phyloP scores from a whole-genome alignment of 2,329 filamentous ascomycete species.

The Parafenestella ontariensis region DNA sequence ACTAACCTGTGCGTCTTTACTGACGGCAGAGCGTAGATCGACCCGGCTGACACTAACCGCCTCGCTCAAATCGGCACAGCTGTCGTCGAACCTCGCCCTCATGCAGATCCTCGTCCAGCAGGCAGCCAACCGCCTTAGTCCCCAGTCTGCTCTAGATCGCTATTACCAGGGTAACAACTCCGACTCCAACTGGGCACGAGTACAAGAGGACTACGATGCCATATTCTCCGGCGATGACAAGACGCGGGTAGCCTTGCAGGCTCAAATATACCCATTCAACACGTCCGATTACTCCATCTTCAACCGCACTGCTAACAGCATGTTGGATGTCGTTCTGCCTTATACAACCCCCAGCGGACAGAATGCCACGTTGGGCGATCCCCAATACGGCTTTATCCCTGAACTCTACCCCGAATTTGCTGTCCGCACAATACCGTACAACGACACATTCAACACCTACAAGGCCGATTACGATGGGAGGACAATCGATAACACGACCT shows the following conservation, averaged over 20 bases:
- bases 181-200: conserved; percentile 65
- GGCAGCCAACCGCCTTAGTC: conserved; percentile 68
- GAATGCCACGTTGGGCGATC: conserved; percentile 66
- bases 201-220: conserved; percentile 71
- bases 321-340: conserved; percentile 66
- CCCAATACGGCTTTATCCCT: conserved; percentile 71
- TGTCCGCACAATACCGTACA: conserved; percentile 55
- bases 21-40: conserved; percentile 46
- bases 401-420: conserved; percentile 80
- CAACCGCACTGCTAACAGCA: conserved; percentile 56
- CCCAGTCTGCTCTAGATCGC: conserved; percentile 59
- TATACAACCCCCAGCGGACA: conserved; percentile 65
- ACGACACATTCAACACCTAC: conserved; percentile 42
- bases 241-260: conserved; percentile 67
- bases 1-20: not conserved
- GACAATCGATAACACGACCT: conserved; percentile 55
- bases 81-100: conserved; percentile 79
- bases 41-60: conserved; percentile 77
- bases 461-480: conserved; percentile 54
- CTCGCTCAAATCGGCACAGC: conserved; percentile 82
- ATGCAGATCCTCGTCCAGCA: conserved; percentile 77
- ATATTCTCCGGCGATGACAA: conserved; percentile 68
- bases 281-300: conserved; percentile 57
- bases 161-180: conserved; percentile 64
- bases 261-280: conserved; percentile 75